Evolutionary conservation across 1,284 basidiomycete genomes (phyloP), one percentile per base, ranked within the genome.

Genomic region (Leccinum holopus): DNA sequence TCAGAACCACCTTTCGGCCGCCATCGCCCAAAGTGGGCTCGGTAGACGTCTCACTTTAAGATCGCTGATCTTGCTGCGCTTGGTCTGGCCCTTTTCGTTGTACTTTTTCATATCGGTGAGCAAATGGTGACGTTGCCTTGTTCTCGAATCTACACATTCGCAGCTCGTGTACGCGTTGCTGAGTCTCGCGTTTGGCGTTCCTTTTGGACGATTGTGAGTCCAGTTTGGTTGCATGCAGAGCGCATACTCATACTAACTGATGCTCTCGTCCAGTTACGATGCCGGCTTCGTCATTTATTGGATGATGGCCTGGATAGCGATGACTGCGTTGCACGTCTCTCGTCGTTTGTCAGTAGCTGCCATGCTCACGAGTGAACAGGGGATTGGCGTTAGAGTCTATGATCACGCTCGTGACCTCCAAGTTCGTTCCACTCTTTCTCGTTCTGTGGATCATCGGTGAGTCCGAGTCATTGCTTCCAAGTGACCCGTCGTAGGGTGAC

Each of bases 241-340:
- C 21, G 51, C 14, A 16, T 37, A 25, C 58, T 14, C n/a, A n/a
- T n/a, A n/a, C n/a, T n/a, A 37, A 28, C 57, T 69, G 35, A 65
- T 37, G 44, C 11, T 28, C n/a, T 28, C 7, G 8, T 12, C 18
- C 41, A 68, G 77, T 37, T 86, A 82, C 62, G 82, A 83, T 8
- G 80, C 75, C 0, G 91, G 90, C 0, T 91, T 92, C 74, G 77
- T 92, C 65, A 76, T 91, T 25, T 91, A 89, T 77, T 92, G 89
- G 87, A 87, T 90, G 83, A 75, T 89, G 64, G 84, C 85, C 61
- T 91, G 81, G 81, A 66, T 84, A 55, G 84, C 79, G 14, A 89
- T 89, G 87, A 70, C 81, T 18, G 78, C 87, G 0, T 74, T 85
- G 84, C 81, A 71, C 28, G 81, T 77, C 49, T 58, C 37, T 52